Percentiles rank a stretch among this genome's conserved stretches.
Evolutionary conservation across 148 eudicot species (phyloP).

Genomic region (Amaranthus cruentus): DNA sequence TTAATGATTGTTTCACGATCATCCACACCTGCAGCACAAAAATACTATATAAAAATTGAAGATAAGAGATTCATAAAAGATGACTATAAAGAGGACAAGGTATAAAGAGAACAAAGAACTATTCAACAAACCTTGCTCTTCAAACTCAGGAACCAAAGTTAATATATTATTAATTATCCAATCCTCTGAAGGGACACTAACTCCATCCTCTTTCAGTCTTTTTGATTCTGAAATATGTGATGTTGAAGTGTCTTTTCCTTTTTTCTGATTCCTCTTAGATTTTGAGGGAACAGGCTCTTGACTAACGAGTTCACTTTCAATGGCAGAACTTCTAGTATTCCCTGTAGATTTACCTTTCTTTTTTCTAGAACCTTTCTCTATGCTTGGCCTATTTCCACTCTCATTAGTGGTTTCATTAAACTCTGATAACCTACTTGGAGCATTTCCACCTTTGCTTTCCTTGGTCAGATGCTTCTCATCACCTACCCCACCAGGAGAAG

Average conservation of each 20-base stretch:
- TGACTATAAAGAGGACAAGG: slow-evolving; percentile 8
- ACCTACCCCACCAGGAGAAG: slow-evolving; percentile 28
- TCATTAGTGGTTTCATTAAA: slow-evolving; percentile 44
- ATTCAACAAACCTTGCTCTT: slow-evolving; percentile 67
- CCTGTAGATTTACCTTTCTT: slow-evolving; percentile 77
- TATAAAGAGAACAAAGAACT: neutral
- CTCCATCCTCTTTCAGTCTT: slow-evolving; percentile 44
- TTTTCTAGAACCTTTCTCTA: slow-evolving; percentile 78
- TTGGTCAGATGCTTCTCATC: slow-evolving; percentile 33
- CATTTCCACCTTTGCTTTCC: slow-evolving; percentile 47
- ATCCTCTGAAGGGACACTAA: slow-evolving; percentile 61
- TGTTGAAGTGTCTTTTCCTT: slow-evolving; percentile 58
- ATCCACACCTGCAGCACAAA: slow-evolving; percentile 45
- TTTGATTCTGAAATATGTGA: slow-evolving; percentile 52
- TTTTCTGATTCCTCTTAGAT: slow-evolving; percentile 80
- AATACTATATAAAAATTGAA: slow-evolving; percentile 11
- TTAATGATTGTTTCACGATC: slow-evolving; percentile 72
- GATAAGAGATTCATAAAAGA: neutral
- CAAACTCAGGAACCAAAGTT: slow-evolving; percentile 72
- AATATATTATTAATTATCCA: slow-evolving; percentile 58
- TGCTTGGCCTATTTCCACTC: slow-evolving; percentile 42
- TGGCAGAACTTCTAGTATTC: slow-evolving; percentile 35
- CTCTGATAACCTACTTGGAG: slow-evolving; percentile 42
- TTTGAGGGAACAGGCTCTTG: slow-evolving; percentile 59
- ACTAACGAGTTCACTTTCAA: slow-evolving; percentile 51